Evolutionary conservation across 805 yeast species (phyloP).

Genomic region (Starmerella tilneyi): DNA sequence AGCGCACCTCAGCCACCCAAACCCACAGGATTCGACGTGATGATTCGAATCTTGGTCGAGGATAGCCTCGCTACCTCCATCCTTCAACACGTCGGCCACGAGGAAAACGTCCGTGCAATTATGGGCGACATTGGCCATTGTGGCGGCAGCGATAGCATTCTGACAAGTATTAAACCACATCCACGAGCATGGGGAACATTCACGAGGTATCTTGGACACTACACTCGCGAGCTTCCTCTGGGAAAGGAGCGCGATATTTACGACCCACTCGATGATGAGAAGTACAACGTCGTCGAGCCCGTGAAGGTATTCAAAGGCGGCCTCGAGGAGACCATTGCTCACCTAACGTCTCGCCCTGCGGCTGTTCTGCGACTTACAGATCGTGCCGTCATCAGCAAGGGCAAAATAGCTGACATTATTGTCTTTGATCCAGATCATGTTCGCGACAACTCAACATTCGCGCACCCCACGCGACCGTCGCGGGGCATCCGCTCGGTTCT

Average conservation of each 20-base stretch:
- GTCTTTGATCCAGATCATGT: conserved; percentile 15
- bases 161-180: conserved; percentile 17
- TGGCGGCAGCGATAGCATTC: conserved; percentile 20
- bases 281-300: conserved; percentile 10
- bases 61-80: conserved; percentile 16
- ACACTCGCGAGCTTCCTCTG: conserved; percentile 15
- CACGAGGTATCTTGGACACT: conserved; percentile 20
- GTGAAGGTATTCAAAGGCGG: conserved; percentile 12
- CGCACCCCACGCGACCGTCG: conserved; percentile 9
- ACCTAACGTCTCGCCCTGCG: conserved; percentile 17
- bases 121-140: conserved; percentile 15
- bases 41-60: conserved; percentile 11
- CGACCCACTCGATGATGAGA: conserved; percentile 2
- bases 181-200: conserved; percentile 20
- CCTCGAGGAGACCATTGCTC: conserved; percentile 15
- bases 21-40: conserved; percentile 12
- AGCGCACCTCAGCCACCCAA: background rate
- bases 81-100: conserved; percentile 22
- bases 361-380: conserved; percentile 8
- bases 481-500: conserved; percentile 13
- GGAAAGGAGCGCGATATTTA: conserved; percentile 18
- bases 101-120: conserved; percentile 16
- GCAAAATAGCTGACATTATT: conserved; percentile 15
- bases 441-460: conserved; percentile 16
- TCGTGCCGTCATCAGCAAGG: conserved; percentile 11